Conservation (phyloP, 164 flowering plant genomes). For the Annona cherimola region DNA sequence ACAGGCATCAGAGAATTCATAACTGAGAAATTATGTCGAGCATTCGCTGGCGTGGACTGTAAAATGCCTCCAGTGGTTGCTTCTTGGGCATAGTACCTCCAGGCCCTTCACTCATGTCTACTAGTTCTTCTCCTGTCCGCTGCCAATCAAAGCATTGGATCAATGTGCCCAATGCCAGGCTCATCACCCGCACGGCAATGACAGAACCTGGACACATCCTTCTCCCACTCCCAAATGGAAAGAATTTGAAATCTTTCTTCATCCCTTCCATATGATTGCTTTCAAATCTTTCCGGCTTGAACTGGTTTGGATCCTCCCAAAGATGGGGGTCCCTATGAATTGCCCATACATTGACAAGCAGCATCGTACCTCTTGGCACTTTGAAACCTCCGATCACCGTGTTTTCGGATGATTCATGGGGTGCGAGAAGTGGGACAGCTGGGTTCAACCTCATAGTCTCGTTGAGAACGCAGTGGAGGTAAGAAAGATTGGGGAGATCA, state of each 20-base stretch:
- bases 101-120: conserved; percentile 8
- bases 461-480: no score
- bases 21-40: conserved; percentile 7
- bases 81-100: conserved; percentile 13
- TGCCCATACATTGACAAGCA: conserved; percentile 21
- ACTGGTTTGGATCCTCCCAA: conserved; percentile 16
- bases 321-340: conserved; percentile 15
- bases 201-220: conserved; percentile 22
- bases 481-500: no score
- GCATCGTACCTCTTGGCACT: conserved; percentile 10
- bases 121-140: conserved; percentile 2
- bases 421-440: no score
- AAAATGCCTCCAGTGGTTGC: conserved; percentile 9
- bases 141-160: conserved; percentile 16
- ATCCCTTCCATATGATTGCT: conserved; percentile 3
- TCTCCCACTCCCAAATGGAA: conserved; percentile 30
- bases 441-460: no score
- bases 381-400: conserved; percentile 7
- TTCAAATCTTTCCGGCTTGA: conserved; percentile 20
- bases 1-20: background rate
- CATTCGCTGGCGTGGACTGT: conserved; percentile 3
- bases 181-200: conserved; percentile 8
- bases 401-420: no score
- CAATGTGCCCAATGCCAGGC: conserved; percentile 4
- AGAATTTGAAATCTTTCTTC: conserved; percentile 14